Base-by-base conservation (phyloP, 2,329 filamentous ascomycete species). In the Arthrobotrys megalospora region DNA sequence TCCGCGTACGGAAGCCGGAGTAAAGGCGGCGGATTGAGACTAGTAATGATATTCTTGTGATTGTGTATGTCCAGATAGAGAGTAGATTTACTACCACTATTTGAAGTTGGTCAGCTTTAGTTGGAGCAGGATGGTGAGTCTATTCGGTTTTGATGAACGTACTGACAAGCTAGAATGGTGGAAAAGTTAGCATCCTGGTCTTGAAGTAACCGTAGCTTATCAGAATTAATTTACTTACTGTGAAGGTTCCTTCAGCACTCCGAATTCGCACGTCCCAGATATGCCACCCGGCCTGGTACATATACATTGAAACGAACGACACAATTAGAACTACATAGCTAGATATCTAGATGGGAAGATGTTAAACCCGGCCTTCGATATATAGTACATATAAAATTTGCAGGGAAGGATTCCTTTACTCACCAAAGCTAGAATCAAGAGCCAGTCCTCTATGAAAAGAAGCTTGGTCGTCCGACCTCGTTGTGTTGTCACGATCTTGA, bases 241-340 rank as follows among this genome's bases (percentile, higher is more conserved):
- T 78, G 43, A 78, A 78, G 4, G 75, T 72, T 14, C 63, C 67
- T 60, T 78, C 75, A 0, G 75, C 75, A 32, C 67, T 78, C 34
- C 50, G 50, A 45, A 78, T 78, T 41, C 65, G 75, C 2, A 78
- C 75, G 58, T 78, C 75, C 52, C 63, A 78, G n/a, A 78, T 78
- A 38, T 78, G 75, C 67, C 60, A 78, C 11, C 75, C 75, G 1
- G 75, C 75, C 34, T 78, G 75, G 21, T 68, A 78, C 47, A 52
- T 41, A 41, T 67, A 78, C 32, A 72, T 64, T 0, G 75, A 78
- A 50, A 71, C 55, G 7, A 66, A 64, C 0, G 75, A 78, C 5
- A 68, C 62, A 7, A 78, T 72, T 14, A 71, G 58, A 43, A 78
- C 62, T 0, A 19, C 55, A 24, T 72, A 78, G 48, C 75, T 69